Evolutionary conservation across 2,329 filamentous ascomycete species (phyloP).

Genomic region (Cercospora sp.): DNA sequence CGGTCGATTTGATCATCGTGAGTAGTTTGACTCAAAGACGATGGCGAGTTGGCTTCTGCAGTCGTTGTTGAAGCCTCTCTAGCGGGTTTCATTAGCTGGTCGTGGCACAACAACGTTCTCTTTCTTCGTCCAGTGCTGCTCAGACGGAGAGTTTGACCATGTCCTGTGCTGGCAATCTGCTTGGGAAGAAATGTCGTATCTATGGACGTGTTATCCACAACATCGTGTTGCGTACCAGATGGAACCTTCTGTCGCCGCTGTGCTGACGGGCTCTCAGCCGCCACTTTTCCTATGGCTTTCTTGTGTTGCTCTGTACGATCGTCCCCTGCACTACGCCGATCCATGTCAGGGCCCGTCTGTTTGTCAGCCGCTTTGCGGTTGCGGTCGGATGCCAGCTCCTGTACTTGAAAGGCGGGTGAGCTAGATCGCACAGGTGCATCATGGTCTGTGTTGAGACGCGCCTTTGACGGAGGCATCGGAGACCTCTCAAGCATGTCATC

Average conservation of each 20-base stretch:
- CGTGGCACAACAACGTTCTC: constrained; percentile 46
- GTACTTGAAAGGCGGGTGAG: constrained; percentile 38
- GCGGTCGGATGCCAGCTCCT: constrained; percentile 2
- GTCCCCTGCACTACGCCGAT: background rate
- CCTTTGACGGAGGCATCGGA: constrained; percentile 25
- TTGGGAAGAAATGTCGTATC: background rate
- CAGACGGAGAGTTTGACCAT: constrained; percentile 41
- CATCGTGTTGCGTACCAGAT: background rate
- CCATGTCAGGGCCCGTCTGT: background rate
- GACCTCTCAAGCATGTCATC: constrained; percentile 30
- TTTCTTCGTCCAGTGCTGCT: constrained; percentile 44
- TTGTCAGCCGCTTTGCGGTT: background rate
- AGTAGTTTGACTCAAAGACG: background rate
- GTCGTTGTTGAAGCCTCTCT: constrained; percentile 9
- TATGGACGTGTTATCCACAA: background rate
- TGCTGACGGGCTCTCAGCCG: background rate
- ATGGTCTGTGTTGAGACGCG: background rate
- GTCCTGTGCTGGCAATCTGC: constrained; percentile 16
- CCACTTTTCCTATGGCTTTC: background rate
- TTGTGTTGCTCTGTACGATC: background rate
- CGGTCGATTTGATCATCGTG: background rate
- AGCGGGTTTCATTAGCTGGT: constrained; percentile 32
- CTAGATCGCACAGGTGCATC: constrained; percentile 33
- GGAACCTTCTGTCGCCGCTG: background rate
- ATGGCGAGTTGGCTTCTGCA: background rate